Base-by-base conservation (phyloP, 2,329 filamentous ascomycete species). In the Talaromyces sp. region DNA sequence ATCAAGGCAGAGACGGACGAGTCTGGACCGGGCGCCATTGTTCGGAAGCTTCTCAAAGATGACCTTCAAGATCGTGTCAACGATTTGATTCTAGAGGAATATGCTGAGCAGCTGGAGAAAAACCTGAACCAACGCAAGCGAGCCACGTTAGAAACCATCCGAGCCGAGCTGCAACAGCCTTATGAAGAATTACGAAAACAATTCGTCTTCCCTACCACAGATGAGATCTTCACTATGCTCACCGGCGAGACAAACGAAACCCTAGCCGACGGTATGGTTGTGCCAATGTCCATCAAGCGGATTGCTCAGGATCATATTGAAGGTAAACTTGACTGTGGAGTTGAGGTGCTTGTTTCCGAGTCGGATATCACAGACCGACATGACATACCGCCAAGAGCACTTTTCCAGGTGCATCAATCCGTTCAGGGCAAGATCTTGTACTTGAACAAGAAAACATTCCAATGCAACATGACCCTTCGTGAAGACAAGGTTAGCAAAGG, bases 51-150 rank as follows among this genome's bases (percentile, higher is more conserved):
- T n/a, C 91, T 99, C 76, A 91, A 92, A 73, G 93, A 98, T 64
- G 92, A 97, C 57, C 90, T 93, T 69, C 92, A 96, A 71, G 94
- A 98, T 72, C 91, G 93, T 73, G 93, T 99, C 74, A 97, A 98
- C 73, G 95, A 99, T 73, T 84, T 99, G 52, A 93, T 97, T 67
- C 84, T 99, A 3, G 95, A 99, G 77, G 93, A 98, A 77, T 99
- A 99, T 73, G 95, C 95, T 0, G 92, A 97, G 73, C 94, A 99
- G 81, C 84, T 99, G 69, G 91, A 97, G 81, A 89, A 87, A 70
- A 96, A 97, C 72, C 93, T 97, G 75, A 93, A 92, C 72, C 93
- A 97, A 76, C 89, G 91, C 69, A 99, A 99, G 82, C 91, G 95
- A 65, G 94, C 94, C 1, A 99, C 95, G 0, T 84, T 99, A 13